A percentile compares a stretch with the other conserved stretches of the same genome.
phyloP scores from a whole-genome alignment of 78 protist species.

The Monosiga brevicollis region DNA sequence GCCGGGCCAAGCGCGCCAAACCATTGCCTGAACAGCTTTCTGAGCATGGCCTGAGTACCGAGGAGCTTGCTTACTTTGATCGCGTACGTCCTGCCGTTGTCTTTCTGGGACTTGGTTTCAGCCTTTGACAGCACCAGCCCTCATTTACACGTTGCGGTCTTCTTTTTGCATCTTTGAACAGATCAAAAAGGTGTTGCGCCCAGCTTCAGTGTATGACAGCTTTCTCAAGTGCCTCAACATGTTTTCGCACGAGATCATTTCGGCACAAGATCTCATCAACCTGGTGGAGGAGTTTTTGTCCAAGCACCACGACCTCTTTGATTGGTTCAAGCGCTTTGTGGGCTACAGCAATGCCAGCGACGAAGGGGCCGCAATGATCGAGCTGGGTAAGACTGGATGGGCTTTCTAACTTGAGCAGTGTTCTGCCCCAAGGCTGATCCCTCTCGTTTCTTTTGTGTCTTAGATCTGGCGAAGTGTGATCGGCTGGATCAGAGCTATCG shows the following conservation, averaged over 20 bases:
- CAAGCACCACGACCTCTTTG: constrained; percentile 32
- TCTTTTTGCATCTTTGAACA: too few species aligned
- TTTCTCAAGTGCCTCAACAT: constrained; percentile 65
- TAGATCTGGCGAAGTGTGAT: neutral
- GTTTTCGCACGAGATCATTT: constrained; percentile 46
- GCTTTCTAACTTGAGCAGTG: neutral
- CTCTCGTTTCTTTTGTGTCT: neutral
- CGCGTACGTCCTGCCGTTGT: neutral
- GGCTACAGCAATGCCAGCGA: constrained; percentile 8
- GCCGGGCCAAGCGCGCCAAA: constrained; percentile 8
- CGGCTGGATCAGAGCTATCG: neutral
- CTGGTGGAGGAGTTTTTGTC: constrained; percentile 50
- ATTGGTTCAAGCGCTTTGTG: constrained; percentile 48
- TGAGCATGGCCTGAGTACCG: neutral
- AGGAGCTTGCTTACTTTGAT: neutral
- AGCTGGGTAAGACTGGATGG: neutral
- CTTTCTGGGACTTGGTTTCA: too few species aligned
- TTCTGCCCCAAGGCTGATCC: neutral
- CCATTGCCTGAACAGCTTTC: constrained; percentile 13
- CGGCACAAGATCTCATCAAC: constrained; percentile 42
- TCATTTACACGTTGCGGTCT: too few species aligned
- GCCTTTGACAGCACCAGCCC: too few species aligned
- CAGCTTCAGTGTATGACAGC: constrained; percentile 46
- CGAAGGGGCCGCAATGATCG: neutral
- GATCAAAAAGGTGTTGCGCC: constrained; percentile 5